Base-by-base conservation (phyloP, 148 eudicot species). In the Nepenthes gracilis region DNA sequence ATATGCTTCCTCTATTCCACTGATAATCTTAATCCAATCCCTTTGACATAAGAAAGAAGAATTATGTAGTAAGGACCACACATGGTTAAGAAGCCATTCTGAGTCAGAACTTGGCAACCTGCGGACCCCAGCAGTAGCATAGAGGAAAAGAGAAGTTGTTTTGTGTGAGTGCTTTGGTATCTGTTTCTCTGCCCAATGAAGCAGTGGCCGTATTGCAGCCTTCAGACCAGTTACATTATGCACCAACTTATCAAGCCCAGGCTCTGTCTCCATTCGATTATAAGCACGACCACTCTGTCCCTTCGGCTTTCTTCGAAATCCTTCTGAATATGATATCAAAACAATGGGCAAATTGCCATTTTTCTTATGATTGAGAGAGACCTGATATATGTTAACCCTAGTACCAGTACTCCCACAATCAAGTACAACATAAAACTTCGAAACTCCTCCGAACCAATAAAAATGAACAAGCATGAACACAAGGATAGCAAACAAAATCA, bases 391-490 rank as follows among this genome's bases (percentile, higher is more conserved):
- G 78, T 77, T 89, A 64, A 89, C 87, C 33, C 99, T 85, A 35
- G 99, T 86, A 23, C 99, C 99, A 7, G 99, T 94, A 75, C 99
- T 94, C 59, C 99, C 99, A 66, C 87, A 84, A 76, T 94, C 99
- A 60, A 94, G 89, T 36, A 94, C 90, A 48, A 94, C 92, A 72
- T 89, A 90, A 70, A 56, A 94, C 72, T 78, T 84, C 35, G 92
- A 70, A 52, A 80, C 67, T 57, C 87, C 92, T 60, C 67, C 78
- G 60, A 78, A 77, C 97, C 92, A 89, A 53, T 77, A 71, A 64
- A 75, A 67, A 74, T 78, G 79, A 13, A 77, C 61, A 6, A 78
- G 66, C 53, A 73, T 53, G 67, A 55, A 76, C 36, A 65, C 38
- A 71, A 94, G 75, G 54, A 72, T 72, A 67, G 87, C 73, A 63